Percentiles rank a stretch among this genome's conserved stretches.
phyloP scores from a whole-genome alignment of 345 rosid species.

The Clausena lansium region DNA sequence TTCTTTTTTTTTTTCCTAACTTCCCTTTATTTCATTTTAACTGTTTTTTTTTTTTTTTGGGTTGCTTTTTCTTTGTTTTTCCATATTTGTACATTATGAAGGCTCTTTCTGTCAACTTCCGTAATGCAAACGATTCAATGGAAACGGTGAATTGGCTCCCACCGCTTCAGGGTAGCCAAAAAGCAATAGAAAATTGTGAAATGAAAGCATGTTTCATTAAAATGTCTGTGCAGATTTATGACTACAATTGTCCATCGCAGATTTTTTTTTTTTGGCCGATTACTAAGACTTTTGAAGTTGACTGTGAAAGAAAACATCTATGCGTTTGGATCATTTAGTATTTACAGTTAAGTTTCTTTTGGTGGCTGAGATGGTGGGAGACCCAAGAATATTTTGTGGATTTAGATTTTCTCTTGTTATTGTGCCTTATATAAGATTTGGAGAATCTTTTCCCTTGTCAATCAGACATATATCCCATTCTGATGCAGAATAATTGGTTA shows the following conservation, averaged over 20 bases:
- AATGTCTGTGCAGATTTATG: background rate
- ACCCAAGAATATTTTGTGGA: background rate
- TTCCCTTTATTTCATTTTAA: background rate
- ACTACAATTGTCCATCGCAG: background rate
- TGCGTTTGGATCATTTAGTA: background rate
- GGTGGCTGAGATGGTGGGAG: background rate
- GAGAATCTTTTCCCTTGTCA: background rate
- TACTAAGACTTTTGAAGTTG: background rate
- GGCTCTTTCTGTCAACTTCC: background rate
- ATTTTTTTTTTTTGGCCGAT: background rate
- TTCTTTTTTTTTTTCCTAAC: background rate
- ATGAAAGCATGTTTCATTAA: background rate
- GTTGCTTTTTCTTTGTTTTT: background rate
- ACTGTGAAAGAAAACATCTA: background rate
- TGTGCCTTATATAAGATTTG: background rate
- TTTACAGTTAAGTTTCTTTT: background rate
- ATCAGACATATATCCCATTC: background rate
- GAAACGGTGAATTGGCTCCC: background rate
- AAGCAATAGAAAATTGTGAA: background rate
- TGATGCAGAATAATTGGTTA: too few species aligned
- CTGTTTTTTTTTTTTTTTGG: background rate
- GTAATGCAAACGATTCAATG: background rate
- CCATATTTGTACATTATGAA: background rate
- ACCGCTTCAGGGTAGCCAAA: background rate
- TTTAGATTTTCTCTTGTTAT: background rate